These are phyloP conservation scores for Cyberlindnera xishuangbannaensis DNA, from an alignment of 805 yeast genomes.

Conservation along the genomic window DNA sequence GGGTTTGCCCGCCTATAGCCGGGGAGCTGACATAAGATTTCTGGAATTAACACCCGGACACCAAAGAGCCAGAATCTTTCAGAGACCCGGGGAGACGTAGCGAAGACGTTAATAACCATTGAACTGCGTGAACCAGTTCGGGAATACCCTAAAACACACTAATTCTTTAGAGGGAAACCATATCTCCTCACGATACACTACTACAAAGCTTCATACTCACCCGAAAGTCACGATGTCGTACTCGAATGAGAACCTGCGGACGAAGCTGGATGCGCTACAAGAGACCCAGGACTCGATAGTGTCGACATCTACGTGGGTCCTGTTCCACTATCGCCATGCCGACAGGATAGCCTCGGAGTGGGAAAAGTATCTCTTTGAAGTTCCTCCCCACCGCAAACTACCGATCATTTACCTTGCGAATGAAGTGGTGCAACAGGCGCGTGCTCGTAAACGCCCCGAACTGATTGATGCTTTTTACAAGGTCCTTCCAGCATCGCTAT, in stretches of 20 bases:
- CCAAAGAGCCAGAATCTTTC: background rate
- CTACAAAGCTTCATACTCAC: too few relatives aligned
- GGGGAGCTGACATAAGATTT: too few relatives aligned
- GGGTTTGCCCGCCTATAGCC: slow-evolving; percentile 7
- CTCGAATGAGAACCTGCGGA: slow-evolving; percentile 41
- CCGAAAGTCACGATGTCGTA: slow-evolving; percentile 43
- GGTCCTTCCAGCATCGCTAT: slow-evolving; percentile 39
- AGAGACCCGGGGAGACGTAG: too few relatives aligned
- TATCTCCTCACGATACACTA: too few relatives aligned
- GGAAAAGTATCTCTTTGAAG: slow-evolving; percentile 33
- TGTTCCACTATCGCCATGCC: slow-evolving; percentile 61
- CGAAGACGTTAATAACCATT: too few relatives aligned
- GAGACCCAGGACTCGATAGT: slow-evolving; percentile 72
- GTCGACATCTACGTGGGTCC: slow-evolving; percentile 66
- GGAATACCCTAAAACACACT: too few relatives aligned
- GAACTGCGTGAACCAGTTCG: too few relatives aligned
- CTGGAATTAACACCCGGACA: slow-evolving; percentile 4
- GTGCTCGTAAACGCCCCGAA: slow-evolving; percentile 53
- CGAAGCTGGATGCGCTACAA: slow-evolving; percentile 41
- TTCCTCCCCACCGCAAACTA: slow-evolving; percentile 39
- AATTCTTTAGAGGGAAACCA: too few relatives aligned
- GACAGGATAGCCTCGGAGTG: slow-evolving; percentile 47
- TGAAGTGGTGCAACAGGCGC: slow-evolving; percentile 76
- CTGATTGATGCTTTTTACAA: slow-evolving; percentile 53
- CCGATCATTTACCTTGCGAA: slow-evolving; percentile 67